Evolutionary conservation across 2,329 filamentous ascomycete genomes (phyloP).

Genomic region (Trichoderma koningii): DNA sequence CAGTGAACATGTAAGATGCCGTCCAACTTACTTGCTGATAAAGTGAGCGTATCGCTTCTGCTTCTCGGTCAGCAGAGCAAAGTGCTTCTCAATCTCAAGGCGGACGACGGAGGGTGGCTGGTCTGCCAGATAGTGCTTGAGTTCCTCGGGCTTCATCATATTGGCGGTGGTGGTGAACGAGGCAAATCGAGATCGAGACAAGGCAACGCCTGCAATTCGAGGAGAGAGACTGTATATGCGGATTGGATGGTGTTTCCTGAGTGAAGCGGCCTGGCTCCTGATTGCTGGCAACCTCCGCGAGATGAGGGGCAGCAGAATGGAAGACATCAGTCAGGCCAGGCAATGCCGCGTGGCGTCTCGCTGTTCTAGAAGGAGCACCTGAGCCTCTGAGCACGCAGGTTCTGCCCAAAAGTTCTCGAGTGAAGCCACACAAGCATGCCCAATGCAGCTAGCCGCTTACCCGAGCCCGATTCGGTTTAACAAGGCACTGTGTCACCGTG

Average conservation of each 20-base stretch:
- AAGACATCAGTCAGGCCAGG: conserved; percentile 39
- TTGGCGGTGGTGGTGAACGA: conserved; percentile 42
- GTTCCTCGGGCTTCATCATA: conserved; percentile 60
- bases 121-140: conserved; percentile 84
- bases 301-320: conserved; percentile 41
- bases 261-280: conserved; percentile 35
- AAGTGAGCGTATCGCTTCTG: conserved; percentile 92
- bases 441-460: conserved; percentile 16
- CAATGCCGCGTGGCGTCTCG: conserved; percentile 18
- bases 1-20: background rate
- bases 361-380: conserved; percentile 10
- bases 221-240: conserved; percentile 27
- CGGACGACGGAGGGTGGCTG: conserved; percentile 85
- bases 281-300: conserved; percentile 41
- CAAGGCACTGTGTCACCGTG: background rate
- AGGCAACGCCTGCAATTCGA: conserved; percentile 28
- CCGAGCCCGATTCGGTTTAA: background rate
- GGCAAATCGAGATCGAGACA: conserved; percentile 32
- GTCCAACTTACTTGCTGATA: conserved; percentile 67
- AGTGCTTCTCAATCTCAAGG: conserved; percentile 90
- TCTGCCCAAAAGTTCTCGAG: conserved; percentile 25
- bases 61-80: conserved; percentile 71
- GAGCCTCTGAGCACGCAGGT: conserved; percentile 16
- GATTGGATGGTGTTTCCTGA: conserved; percentile 31
- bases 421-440: conserved; percentile 24